Evolutionary conservation across 1,284 basidiomycete species (phyloP).

Genomic region (Pulveroboletus sp.): DNA sequence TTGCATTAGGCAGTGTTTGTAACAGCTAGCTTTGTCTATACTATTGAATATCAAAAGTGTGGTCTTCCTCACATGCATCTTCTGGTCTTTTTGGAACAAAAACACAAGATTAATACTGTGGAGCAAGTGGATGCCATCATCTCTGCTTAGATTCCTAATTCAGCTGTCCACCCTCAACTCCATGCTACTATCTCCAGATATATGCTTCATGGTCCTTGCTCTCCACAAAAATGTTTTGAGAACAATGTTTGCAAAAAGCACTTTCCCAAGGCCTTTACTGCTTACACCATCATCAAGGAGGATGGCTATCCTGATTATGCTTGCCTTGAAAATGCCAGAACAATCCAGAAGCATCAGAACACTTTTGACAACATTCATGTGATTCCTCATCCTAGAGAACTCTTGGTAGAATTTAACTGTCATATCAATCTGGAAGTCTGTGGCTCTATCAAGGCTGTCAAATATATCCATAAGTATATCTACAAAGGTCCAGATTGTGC

Average conservation of each 20-base stretch:
- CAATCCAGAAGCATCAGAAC: background rate
- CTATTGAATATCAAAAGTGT: conserved; percentile 19
- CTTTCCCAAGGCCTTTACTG: conserved; percentile 3
- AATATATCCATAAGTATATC: no score
- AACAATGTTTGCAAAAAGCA: conserved; percentile 7
- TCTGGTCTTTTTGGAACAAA: no score
- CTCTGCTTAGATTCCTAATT: conserved; percentile 7
- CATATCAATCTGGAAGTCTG: conserved; percentile 50
- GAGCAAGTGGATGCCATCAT: background rate
- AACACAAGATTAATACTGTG: background rate
- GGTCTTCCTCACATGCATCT: no score
- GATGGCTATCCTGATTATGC: conserved; percentile 18
- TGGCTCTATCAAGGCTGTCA: conserved; percentile 28
- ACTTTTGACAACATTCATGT: conserved; percentile 3
- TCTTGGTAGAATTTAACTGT: conserved; percentile 37
- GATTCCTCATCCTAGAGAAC: conserved; percentile 8
- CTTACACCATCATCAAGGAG: conserved; percentile 9
- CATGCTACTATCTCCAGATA: background rate
- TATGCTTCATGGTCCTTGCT: conserved; percentile 15
- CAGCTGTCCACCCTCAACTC: no score
- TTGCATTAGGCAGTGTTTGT: no score
- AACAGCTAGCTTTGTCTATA: conserved; percentile 11
- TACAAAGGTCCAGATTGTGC: no score
- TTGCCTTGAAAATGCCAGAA: conserved; percentile 10
- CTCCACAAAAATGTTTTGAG: conserved; percentile 9